Evolutionary conservation across 495 filamentous ascomycete genomes (phyloP).

Genomic region (Tuber brumale): DNA sequence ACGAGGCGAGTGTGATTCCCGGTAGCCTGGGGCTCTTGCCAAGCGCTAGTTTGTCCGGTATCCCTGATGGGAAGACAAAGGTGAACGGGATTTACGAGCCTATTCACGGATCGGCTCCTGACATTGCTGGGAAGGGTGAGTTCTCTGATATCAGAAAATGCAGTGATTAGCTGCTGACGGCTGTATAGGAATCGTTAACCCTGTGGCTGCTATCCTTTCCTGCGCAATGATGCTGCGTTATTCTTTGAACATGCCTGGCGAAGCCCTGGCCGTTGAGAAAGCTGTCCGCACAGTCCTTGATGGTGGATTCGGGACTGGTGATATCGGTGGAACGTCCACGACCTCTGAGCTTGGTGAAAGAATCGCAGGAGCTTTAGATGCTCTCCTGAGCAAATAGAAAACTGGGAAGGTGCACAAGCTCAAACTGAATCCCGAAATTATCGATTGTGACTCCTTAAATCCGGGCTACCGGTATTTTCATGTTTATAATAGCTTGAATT

Average conservation of each 20-base stretch:
- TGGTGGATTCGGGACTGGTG: slow-evolving; percentile 62
- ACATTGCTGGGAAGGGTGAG: slow-evolving; percentile 45
- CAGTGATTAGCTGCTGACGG: slow-evolving; percentile 41
- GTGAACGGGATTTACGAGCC: slow-evolving; percentile 94
- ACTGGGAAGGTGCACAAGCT: neutral
- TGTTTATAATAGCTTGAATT: neutral
- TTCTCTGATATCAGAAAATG: neutral
- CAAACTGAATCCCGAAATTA: neutral
- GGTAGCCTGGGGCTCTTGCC: slow-evolving; percentile 85
- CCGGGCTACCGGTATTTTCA: neutral
- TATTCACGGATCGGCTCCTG: slow-evolving; percentile 68
- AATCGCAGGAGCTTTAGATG: slow-evolving; percentile 61
- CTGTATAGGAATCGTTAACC: slow-evolving; percentile 81
- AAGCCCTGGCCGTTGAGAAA: slow-evolving; percentile 68
- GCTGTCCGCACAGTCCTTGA: slow-evolving; percentile 75
- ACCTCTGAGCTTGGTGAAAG: slow-evolving; percentile 81
- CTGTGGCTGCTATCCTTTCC: slow-evolving; percentile 74
- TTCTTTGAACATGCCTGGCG: slow-evolving; percentile 66
- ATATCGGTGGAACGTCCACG: slow-evolving; percentile 65
- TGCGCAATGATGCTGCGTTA: slow-evolving; percentile 91
- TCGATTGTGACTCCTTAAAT: neutral
- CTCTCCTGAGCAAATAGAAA: slow-evolving; percentile 42
- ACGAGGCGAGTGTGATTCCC: slow-evolving; percentile 94
- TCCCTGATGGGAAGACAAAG: slow-evolving; percentile 68
- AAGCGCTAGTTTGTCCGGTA: slow-evolving; percentile 76